Evolutionary conservation across 495 filamentous ascomycete genomes (phyloP).

Genomic region (Pyrenopolyporus hunteri): DNA sequence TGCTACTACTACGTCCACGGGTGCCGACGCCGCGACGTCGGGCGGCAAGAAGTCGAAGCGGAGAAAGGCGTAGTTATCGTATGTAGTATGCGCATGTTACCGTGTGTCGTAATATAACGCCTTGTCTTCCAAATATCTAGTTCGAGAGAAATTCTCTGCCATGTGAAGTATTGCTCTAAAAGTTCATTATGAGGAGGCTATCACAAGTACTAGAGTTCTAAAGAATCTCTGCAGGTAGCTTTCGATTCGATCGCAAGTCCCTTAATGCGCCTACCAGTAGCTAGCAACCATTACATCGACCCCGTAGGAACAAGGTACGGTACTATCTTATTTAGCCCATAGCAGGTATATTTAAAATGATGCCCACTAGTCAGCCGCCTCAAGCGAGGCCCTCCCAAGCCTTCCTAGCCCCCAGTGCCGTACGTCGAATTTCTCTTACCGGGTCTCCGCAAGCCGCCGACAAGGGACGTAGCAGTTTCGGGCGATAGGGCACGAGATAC

Average conservation of each 20-base stretch:
- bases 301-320: neutral
- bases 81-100: conserved; percentile 6
- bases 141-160: neutral
- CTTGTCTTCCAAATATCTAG: neutral
- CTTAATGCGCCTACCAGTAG: neutral
- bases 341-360: neutral
- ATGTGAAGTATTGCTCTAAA: neutral
- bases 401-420: conserved; percentile 48
- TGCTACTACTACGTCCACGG: conserved; percentile 27
- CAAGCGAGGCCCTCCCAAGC: conserved; percentile 47
- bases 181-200: neutral
- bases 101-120: conserved; percentile 10
- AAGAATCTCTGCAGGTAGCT: neutral
- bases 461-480: conserved; percentile 47
- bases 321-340: neutral
- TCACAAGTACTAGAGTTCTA: neutral
- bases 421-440: conserved; percentile 50
- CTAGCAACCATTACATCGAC: neutral
- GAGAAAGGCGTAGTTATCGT: conserved; percentile 49
- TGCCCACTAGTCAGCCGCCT: neutral
- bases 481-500: conserved; percentile 44
- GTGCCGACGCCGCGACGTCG: conserved; percentile 30
- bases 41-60: conserved; percentile 50
- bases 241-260: neutral
- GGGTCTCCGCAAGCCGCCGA: conserved; percentile 52